These are phyloP conservation scores for Fraxinus nigra DNA, from an alignment of 305 asterid species.

Conservation along the genomic window DNA sequence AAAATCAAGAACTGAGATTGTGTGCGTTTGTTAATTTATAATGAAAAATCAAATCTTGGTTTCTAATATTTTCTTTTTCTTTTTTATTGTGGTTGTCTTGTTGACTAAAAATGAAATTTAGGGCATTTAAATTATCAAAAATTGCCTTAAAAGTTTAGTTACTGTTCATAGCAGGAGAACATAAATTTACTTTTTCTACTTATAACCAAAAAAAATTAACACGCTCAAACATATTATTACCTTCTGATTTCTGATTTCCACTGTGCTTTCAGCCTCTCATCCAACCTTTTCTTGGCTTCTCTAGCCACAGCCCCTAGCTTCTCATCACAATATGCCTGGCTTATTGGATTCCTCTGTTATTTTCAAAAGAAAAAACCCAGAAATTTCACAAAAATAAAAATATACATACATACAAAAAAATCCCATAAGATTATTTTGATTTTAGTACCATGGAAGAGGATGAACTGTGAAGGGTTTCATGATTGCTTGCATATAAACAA, in stretches of 20 bases:
- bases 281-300: slow-evolving; percentile 74
- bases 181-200: background rate
- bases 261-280: slow-evolving; percentile 44
- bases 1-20: background rate
- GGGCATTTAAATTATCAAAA: background rate
- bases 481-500: slow-evolving; percentile 36
- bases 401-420: background rate
- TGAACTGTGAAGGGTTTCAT: slow-evolving; percentile 33
- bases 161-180: background rate
- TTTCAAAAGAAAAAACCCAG: background rate
- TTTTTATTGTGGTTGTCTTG: background rate
- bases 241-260: slow-evolving; percentile 48
- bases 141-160: background rate
- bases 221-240: slow-evolving; percentile 15
- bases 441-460: slow-evolving; percentile 37
- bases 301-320: slow-evolving; percentile 55
- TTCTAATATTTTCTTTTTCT: background rate
- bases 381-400: background rate
- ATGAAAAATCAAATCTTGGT: background rate
- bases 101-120: background rate
- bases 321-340: slow-evolving; percentile 38
- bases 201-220: background rate
- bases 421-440: background rate
- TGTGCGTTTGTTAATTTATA: background rate
- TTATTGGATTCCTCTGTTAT: slow-evolving; percentile 34